Percentiles rank a stretch among this genome's conserved stretches.
These are phyloP conservation scores for Lichtheimia corymbifera DNA, from an alignment of 371 early-diverging fungal genomes.

Conservation along the genomic window DNA sequence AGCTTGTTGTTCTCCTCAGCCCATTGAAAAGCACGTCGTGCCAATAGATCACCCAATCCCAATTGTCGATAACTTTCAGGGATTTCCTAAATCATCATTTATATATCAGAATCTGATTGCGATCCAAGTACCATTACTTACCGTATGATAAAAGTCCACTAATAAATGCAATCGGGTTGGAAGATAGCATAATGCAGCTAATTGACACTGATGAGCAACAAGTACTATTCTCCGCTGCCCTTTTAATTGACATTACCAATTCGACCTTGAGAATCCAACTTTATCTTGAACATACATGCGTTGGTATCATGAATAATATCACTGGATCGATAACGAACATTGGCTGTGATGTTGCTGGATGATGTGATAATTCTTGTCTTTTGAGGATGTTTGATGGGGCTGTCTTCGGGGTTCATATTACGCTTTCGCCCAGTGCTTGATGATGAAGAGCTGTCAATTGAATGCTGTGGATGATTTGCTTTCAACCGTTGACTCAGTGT, in stretches of 20 bases:
- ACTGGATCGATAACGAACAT: too few species aligned
- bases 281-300: slow-evolving; percentile 25
- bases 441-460: neutral
- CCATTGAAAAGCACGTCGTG: slow-evolving; percentile 23
- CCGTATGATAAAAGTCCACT: slow-evolving; percentile 31
- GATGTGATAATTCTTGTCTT: neutral
- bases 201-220: neutral
- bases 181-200: slow-evolving; percentile 31
- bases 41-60: slow-evolving; percentile 24
- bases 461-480: neutral
- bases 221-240: neutral
- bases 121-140: slow-evolving; percentile 10
- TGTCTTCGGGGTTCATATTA: too few species aligned
- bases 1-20: slow-evolving; percentile 10
- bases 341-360: too few species aligned
- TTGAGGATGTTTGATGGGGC: too few species aligned
- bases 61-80: slow-evolving; percentile 22
- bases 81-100: slow-evolving; percentile 19
- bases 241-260: too few species aligned
- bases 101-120: neutral
- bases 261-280: slow-evolving; percentile 9
- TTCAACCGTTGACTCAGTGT: too few species aligned
- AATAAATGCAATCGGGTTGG: slow-evolving; percentile 23
- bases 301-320: slow-evolving; percentile 23
- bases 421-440: neutral